phyloP scores from a whole-genome alignment of 345 rosid species.

The Populus tremula region DNA sequence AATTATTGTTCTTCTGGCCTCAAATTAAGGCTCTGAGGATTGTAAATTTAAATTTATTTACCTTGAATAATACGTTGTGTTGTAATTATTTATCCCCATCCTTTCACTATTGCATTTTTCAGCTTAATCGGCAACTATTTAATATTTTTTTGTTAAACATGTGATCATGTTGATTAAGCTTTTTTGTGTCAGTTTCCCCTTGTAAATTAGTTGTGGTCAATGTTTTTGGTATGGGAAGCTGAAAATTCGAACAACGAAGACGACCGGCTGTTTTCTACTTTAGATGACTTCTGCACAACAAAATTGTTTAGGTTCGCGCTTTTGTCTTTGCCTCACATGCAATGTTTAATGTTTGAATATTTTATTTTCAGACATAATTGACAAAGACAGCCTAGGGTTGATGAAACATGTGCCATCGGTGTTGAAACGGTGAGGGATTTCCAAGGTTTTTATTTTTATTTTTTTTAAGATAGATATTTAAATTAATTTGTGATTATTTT shows the following conservation, averaged over 20 bases:
- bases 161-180: neutral
- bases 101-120: neutral
- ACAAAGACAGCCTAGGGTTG: neutral
- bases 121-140: neutral
- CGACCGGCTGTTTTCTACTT: neutral
- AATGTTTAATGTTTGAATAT: neutral
- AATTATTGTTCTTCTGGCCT: conserved; percentile 6
- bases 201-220: neutral
- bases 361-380: neutral
- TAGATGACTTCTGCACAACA: neutral
- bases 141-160: no score
- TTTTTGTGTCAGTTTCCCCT: conserved; percentile 1
- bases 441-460: no score
- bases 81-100: neutral
- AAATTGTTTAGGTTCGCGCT: neutral
- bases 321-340: neutral
- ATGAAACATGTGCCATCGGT: neutral
- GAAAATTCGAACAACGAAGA: neutral
- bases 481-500: no score
- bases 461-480: no score
- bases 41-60: conserved; percentile 12
- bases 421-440: no score
- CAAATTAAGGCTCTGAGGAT: conserved; percentile 17
- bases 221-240: neutral
- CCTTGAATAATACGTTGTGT: neutral